phyloP scores from a whole-genome alignment of 2,329 filamentous ascomycete species.

The Aotearoamyces nothofagi region DNA sequence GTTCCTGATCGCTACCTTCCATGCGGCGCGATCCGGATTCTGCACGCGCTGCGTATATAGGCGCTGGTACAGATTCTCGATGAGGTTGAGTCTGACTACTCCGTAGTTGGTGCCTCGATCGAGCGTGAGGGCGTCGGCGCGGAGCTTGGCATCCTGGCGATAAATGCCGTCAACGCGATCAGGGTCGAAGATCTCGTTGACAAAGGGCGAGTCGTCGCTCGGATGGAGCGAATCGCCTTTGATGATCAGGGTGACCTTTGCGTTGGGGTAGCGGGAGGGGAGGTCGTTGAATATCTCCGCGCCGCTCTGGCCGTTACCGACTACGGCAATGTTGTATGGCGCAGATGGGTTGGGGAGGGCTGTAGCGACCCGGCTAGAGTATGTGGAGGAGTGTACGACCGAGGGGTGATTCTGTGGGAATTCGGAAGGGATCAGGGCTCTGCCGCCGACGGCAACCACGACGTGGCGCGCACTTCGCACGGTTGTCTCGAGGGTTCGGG shows the following conservation, averaged over 20 bases:
- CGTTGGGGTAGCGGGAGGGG: conserved; percentile 67
- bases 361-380: conserved; percentile 47
- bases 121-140: conserved; percentile 41
- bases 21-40: conserved; percentile 50
- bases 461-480: conserved; percentile 30
- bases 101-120: conserved; percentile 88
- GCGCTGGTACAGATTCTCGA: conserved; percentile 75
- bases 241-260: conserved; percentile 64
- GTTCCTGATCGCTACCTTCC: conserved; percentile 70
- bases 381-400: conserved; percentile 82
- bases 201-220: conserved; percentile 55
- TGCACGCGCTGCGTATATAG: conserved; percentile 76
- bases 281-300: conserved; percentile 93
- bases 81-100: conserved; percentile 78
- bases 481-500: conserved; percentile 22
- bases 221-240: conserved; percentile 71
- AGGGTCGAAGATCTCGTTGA: conserved; percentile 95
- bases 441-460: conserved; percentile 50
- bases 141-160: conserved; percentile 45
- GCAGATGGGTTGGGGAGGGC: conserved; percentile 39
- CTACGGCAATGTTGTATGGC: conserved; percentile 47
- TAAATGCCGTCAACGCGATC: conserved; percentile 67
- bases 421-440: conserved; percentile 54
- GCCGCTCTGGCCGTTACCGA: conserved; percentile 83
- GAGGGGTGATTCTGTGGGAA: conserved; percentile 53